Evolutionary conservation across 2,329 filamentous ascomycete genomes (phyloP), one percentile per base, ranked within the genome.

Genomic region (Fusarium sp.): DNA sequence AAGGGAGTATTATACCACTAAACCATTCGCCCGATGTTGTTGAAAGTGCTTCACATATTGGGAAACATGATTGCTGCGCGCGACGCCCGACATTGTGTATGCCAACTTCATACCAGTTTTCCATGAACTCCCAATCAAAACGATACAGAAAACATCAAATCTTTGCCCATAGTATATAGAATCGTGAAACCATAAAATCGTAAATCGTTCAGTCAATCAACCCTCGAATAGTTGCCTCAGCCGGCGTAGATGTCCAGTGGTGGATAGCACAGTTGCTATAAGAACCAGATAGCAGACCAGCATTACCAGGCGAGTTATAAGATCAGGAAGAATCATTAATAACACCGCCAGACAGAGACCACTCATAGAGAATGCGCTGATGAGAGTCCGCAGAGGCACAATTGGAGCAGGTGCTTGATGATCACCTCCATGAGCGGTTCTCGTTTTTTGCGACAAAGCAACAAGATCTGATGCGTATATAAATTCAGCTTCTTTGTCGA

Each of bases 401-500:
- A 53, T 53, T 20, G 62, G 46, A 42, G 51, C 32, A 16, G 29
- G 45, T 10, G 54, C 10, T 29, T 46, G 58, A 27, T 69, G 65
- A 16, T 53, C 44, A 43, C 32, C 25, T 45, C 34, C 42, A n/a
- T 34, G 53, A 27, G 56, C 18, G 25, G 63, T 24, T n/a, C 42
- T 44, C 29, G 54, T 43, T 18, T 44, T 50, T 18, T 45, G 60
- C 9, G 60, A 44, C 15, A 72, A 30, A 12, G 45, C 56, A n/a
- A 70, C 27, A 25, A 71, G 69, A 30, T 71, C 69, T 22, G 51
- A 8, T 25, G 51, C 45, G 11, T 88, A 84, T 8, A 92, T 83
- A 73, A 92, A 92, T 6, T 82, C 82, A 4, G 85, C 84, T 77
- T 94, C 91, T 11, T 80, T 75, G 43, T 89, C 83, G 40, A 86